Base-by-base conservation (phyloP, 2,329 filamentous ascomycete species). In the Scytalidium lignicola region DNA sequence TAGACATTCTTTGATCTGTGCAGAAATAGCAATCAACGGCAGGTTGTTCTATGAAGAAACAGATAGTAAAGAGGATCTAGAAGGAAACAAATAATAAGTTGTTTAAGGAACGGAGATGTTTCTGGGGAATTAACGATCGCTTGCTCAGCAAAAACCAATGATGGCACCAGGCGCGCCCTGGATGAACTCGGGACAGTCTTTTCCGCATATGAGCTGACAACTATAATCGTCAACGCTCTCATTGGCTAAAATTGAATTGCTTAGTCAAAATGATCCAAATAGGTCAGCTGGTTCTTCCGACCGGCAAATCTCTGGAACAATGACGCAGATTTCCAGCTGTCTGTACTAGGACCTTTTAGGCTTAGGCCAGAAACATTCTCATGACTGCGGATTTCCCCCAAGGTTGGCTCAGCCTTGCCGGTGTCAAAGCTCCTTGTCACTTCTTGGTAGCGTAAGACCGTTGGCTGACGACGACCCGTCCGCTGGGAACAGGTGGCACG, bases 1-100 rank as follows among this genome's bases (percentile, higher is more conserved):
- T 51, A 47, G 63, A 55, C 63, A 66, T 66, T 41, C 15, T 47
- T 21, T 32, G 10, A 32, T 19, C 9, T 23, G 13, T 40, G 15
- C 12, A 32, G 19, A 17, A 43, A 22, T 23, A 22, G 17, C 12
- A 43, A 22, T n/a, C 21, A 22, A 15, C 7, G 20, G 23, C 23
- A 22, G 12, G 4, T 15, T 15, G 23, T 26, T 19, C 17, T n/a
- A 43, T 17, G 43, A 26, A 26, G 22, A 21, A 20, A n/a, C 3
- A 28, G 26, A 17, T 19, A 40, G 32, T 41, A 28, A 26, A 20
- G n/a, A 20, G 32, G 43, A 18, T 40, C 12, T 22, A 15, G 32
- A 23, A 15, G 17, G 37, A 12, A 28, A 42, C 28, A 18, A 22
- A 21, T 28, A 22, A 42, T 13, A 10, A 17, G 13, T 41, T 20